These are phyloP conservation scores for Neonectria neomacrospora DNA, from an alignment of 2,329 filamentous ascomycete genomes.

Conservation along the genomic window DNA sequence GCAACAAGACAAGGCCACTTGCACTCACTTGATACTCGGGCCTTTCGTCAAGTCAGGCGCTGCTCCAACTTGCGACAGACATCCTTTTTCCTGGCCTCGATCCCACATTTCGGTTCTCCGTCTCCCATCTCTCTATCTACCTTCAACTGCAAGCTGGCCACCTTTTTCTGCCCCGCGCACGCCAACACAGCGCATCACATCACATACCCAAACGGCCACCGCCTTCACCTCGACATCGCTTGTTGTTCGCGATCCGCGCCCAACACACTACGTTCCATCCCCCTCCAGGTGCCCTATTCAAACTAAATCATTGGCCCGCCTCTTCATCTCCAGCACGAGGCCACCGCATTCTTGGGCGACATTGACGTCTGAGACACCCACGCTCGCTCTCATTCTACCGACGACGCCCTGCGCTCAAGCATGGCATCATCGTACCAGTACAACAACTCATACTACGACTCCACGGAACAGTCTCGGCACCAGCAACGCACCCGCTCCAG, in stretches of 20 bases:
- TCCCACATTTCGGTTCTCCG: slow-evolving; percentile 1
- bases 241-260: slow-evolving; percentile 13
- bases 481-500: slow-evolving; percentile 75
- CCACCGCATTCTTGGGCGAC: slow-evolving; percentile 29
- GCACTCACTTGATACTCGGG: slow-evolving; percentile 33
- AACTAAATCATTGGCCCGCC: slow-evolving; percentile 6
- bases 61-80: slow-evolving; percentile 27
- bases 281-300: not conserved
- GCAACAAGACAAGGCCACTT: slow-evolving; percentile 30
- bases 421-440: slow-evolving; percentile 67
- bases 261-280: slow-evolving; percentile 13
- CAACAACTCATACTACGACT: slow-evolving; percentile 64
- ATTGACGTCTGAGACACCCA: slow-evolving; percentile 36
- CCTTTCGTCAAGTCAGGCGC: slow-evolving; percentile 21
- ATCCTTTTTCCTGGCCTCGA: slow-evolving; percentile 16
- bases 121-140: slow-evolving; percentile 5
- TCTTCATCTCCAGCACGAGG: slow-evolving; percentile 14
- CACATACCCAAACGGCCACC: slow-evolving; percentile 21
- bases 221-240: slow-evolving; percentile 17
- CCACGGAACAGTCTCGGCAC: slow-evolving; percentile 54
- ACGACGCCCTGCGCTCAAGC: slow-evolving; percentile 41
- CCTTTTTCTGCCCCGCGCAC: slow-evolving; percentile 5
- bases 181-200: slow-evolving; percentile 10
- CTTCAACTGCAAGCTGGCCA: slow-evolving; percentile 9
- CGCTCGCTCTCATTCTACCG: slow-evolving; percentile 23